Evolutionary conservation across 495 filamentous ascomycete genomes (phyloP).

Genomic region (Annulohypoxylon nitens): DNA sequence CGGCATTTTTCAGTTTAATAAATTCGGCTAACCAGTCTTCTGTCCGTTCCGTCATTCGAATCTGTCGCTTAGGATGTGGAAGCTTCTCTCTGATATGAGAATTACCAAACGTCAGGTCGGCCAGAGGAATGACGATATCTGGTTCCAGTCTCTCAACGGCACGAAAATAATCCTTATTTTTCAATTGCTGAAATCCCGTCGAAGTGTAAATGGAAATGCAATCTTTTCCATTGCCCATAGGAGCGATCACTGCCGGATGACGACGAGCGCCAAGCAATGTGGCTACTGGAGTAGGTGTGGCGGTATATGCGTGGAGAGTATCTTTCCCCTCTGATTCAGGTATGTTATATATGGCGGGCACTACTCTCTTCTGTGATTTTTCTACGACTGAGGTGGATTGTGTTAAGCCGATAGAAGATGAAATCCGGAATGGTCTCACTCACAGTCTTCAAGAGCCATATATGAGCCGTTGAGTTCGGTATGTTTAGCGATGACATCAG

Average conservation of each 20-base stretch:
- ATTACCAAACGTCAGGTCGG: constrained; percentile 72
- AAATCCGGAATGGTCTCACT: constrained; percentile 49
- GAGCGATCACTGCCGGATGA: constrained; percentile 78
- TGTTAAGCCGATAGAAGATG: constrained; percentile 58
- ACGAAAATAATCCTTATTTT: constrained; percentile 73
- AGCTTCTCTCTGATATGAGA: constrained; percentile 44
- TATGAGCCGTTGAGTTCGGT: constrained; percentile 77
- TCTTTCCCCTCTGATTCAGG: constrained; percentile 56
- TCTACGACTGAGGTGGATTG: constrained; percentile 51
- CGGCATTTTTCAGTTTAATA: constrained; percentile 56
- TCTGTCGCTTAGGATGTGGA: constrained; percentile 76
- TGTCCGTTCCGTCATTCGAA: constrained; percentile 88
- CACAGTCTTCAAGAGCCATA: constrained; percentile 93
- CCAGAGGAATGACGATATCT: constrained; percentile 83
- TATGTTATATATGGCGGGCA: constrained; percentile 59
- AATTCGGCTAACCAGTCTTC: constrained; percentile 77
- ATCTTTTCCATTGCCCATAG: constrained; percentile 77
- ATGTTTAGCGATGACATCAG: constrained; percentile 79
- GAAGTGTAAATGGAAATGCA: constrained; percentile 84
- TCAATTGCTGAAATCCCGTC: constrained; percentile 80
- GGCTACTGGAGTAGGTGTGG: constrained; percentile 63
- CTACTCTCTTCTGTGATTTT: constrained; percentile 37
- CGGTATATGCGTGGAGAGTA: constrained; percentile 80
- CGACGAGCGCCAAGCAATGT: constrained; percentile 85
- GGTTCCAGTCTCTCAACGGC: constrained; percentile 73